phyloP scores from a whole-genome alignment of 2,329 filamentous ascomycete species.

The Stemphylium lycopersici region DNA sequence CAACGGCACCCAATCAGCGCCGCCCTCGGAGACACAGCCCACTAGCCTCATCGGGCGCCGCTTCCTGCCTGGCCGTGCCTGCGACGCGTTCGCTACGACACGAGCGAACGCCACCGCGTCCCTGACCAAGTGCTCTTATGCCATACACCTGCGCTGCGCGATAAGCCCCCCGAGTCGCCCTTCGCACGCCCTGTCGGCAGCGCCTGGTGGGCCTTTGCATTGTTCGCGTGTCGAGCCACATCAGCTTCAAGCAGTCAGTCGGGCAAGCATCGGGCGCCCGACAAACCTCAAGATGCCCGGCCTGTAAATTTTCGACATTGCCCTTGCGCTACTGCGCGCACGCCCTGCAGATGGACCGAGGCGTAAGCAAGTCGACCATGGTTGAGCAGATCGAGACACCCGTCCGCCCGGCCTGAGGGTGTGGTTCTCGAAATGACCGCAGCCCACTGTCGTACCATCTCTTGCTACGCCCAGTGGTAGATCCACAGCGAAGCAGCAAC shows the following conservation, averaged over 20 bases:
- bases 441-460: constrained; percentile 7
- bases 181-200: not conserved
- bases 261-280: constrained; percentile 5
- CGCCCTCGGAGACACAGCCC: not conserved
- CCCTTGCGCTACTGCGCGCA: constrained; percentile 11
- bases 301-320: not conserved
- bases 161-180: constrained; percentile 8
- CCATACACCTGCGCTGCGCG: constrained; percentile 12
- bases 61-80: constrained; percentile 4
- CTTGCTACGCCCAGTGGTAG: not conserved
- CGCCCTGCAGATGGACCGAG: constrained; percentile 5
- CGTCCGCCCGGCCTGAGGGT: constrained; percentile 9
- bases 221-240: not conserved
- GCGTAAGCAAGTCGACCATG: constrained; percentile 5
- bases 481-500: not conserved
- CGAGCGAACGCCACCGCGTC: constrained; percentile 11
- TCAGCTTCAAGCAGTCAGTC: not conserved
- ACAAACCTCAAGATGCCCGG: constrained; percentile 3
- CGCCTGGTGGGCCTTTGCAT: not conserved
- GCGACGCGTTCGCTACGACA: constrained; percentile 5
- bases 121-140: constrained; percentile 11
- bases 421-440: constrained; percentile 4
- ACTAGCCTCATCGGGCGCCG: constrained; percentile 11
- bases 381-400: constrained; percentile 10
- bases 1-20: constrained; percentile 2